phyloP scores from a whole-genome alignment of 2,329 filamentous ascomycete genomes.

The Harringtonia aguacate region DNA sequence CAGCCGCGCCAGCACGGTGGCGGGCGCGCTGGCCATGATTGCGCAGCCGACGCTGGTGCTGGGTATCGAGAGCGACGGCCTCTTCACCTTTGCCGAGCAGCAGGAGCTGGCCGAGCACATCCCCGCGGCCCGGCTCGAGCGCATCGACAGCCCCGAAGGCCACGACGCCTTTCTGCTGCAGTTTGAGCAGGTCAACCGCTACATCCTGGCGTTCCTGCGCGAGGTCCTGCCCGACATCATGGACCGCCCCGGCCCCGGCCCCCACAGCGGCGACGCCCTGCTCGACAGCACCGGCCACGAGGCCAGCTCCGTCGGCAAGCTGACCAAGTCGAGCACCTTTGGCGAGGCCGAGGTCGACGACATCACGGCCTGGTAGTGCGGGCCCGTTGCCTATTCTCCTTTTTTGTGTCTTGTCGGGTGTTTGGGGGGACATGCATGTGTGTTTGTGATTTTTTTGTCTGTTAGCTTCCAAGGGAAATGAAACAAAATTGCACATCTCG shows the following conservation, averaged over 20 bases:
- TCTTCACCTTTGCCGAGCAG: conserved; percentile 97
- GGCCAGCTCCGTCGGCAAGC: conserved; percentile 41
- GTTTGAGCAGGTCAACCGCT: conserved; percentile 91
- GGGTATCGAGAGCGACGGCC: conserved; percentile 88
- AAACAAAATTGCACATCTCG: too few species aligned
- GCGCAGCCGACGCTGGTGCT: conserved; percentile 84
- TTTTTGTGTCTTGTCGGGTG: background rate
- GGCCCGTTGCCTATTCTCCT: too few species aligned
- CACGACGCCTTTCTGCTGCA: conserved; percentile 95
- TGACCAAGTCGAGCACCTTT: conserved; percentile 84
- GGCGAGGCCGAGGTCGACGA: conserved; percentile 94
- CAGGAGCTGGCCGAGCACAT: conserved; percentile 80
- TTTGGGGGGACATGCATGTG: background rate
- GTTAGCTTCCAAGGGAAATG: too few species aligned
- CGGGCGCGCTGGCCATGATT: conserved; percentile 68
- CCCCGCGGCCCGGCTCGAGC: conserved; percentile 64
- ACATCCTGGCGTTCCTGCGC: conserved; percentile 74
- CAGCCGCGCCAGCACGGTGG: conserved; percentile 55
- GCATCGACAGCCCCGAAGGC: conserved; percentile 87
- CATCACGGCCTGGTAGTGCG: conserved; percentile 87
- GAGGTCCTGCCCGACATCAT: conserved; percentile 84
- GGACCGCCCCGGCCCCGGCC: conserved; percentile 29
- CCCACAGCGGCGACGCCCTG: background rate
- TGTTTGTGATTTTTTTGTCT: too few species aligned
- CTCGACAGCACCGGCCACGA: too few species aligned